These are phyloP conservation scores for Akanthomyces lecanii DNA, from an alignment of 2,329 filamentous ascomycete genomes.

Conservation along the genomic window DNA sequence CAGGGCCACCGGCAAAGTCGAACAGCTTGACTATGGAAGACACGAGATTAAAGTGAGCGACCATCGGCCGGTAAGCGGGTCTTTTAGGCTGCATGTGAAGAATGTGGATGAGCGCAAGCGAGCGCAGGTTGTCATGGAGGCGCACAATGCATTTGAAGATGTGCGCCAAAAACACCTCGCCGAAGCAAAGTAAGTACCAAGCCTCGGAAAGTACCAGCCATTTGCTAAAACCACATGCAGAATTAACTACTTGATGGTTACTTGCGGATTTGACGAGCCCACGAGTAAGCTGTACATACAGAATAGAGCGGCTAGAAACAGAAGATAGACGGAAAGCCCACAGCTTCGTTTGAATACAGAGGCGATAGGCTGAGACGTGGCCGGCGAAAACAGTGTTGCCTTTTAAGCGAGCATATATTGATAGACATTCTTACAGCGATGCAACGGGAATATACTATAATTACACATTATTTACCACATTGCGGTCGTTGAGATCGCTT, in stretches of 20 bases:
- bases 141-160: slow-evolving; percentile 69
- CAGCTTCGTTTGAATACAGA: neutral
- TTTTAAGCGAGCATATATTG: neutral
- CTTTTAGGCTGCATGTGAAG: slow-evolving; percentile 81
- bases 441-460: neutral
- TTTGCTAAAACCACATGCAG: slow-evolving; percentile 28
- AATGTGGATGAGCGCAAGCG: slow-evolving; percentile 66
- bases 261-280: slow-evolving; percentile 51
- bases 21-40: slow-evolving; percentile 80
- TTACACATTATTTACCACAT: neutral
- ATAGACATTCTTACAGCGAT: neutral
- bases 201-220: neutral
- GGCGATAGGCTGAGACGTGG: neutral
- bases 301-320: slow-evolving; percentile 33
- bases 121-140: slow-evolving; percentile 64
- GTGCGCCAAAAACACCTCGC: slow-evolving; percentile 64
- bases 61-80: slow-evolving; percentile 85
- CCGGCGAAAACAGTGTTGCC: neutral
- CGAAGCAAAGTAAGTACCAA: slow-evolving; percentile 67
- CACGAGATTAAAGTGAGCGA: slow-evolving; percentile 91
- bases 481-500: no score
- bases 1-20: slow-evolving; percentile 72
- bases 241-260: slow-evolving; percentile 46
- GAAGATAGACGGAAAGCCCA: neutral
- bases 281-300: slow-evolving; percentile 45